phyloP scores from a whole-genome alignment of 345 rosid species.

The Reutealis trisperma region DNA sequence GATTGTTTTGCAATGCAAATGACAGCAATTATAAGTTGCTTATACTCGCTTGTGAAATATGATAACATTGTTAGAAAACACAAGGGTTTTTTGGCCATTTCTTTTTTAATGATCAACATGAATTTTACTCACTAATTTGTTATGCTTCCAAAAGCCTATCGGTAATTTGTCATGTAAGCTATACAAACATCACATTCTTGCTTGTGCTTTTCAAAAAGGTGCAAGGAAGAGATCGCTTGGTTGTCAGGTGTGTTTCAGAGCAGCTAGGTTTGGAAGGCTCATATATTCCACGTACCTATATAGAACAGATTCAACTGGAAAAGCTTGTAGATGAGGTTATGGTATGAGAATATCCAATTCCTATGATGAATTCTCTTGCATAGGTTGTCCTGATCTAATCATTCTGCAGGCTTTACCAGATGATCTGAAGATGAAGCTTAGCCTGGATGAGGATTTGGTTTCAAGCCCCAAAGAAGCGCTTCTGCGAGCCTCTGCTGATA shows the following conservation, averaged over 20 bases:
- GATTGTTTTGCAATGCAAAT: not conserved
- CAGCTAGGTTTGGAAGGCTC: slow-evolving; percentile 88
- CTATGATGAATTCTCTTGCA: slow-evolving; percentile 6
- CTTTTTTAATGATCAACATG: not conserved
- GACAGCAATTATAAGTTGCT: not conserved
- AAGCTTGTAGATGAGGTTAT: slow-evolving; percentile 94
- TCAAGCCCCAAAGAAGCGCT: slow-evolving; percentile 86
- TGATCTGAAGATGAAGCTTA: slow-evolving; percentile 80
- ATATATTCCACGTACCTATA: slow-evolving; percentile 87
- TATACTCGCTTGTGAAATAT: not conserved
- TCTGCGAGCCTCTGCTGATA: slow-evolving; percentile 66
- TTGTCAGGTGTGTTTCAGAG: slow-evolving; percentile 64
- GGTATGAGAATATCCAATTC: slow-evolving; percentile 50
- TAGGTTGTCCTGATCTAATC: slow-evolving; percentile 27
- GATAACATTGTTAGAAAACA: not conserved
- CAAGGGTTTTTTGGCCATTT: not conserved
- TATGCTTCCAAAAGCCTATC: not conserved
- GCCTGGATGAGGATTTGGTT: slow-evolving; percentile 79
- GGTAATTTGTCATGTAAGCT: slow-evolving; percentile 1
- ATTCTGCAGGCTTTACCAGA: slow-evolving; percentile 87
- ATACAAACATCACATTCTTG: not conserved
- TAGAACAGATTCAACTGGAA: slow-evolving; percentile 96
- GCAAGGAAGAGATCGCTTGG: slow-evolving; percentile 88
- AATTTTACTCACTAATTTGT: not conserved
- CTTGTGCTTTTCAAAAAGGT: slow-evolving; percentile 55